Percentiles rank a stretch among this genome's conserved stretches.
These are phyloP conservation scores for Penicillium steckii DNA, from an alignment of 495 filamentous ascomycete genomes.

Conservation along the genomic window DNA sequence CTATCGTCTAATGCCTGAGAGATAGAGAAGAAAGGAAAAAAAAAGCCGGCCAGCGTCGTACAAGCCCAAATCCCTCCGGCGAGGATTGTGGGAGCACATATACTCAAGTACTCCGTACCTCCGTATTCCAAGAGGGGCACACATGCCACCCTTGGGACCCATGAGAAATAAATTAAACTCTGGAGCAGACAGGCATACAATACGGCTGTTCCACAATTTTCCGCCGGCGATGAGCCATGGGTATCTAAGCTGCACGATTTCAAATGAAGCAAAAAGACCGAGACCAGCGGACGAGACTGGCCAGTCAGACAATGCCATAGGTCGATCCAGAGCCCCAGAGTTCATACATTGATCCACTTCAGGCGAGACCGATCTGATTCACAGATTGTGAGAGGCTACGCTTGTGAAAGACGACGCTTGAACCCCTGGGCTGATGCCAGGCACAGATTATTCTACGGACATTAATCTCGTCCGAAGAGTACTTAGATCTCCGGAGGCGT, in stretches of 20 bases:
- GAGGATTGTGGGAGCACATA: constrained; percentile 4
- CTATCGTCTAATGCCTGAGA: neutral
- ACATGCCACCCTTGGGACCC: neutral
- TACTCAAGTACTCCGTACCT: constrained; percentile 1
- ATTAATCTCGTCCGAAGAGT: neutral
- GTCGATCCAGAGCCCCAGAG: constrained; percentile 28
- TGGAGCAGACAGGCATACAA: neutral
- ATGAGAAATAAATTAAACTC: constrained; percentile 9
- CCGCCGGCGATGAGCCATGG: constrained; percentile 12
- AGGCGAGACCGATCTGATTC: constrained; percentile 13
- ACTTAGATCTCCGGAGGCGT: neutral
- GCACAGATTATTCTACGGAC: neutral
- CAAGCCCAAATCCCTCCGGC: too few species aligned
- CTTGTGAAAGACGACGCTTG: constrained; percentile 2
- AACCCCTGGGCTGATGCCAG: constrained; percentile 2
- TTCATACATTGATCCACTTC: constrained; percentile 24
- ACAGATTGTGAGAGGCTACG: constrained; percentile 10
- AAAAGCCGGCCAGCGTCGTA: neutral
- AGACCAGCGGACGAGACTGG: constrained; percentile 11
- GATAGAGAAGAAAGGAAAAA: constrained; percentile 2
- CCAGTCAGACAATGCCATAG: constrained; percentile 14
- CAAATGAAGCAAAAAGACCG: constrained; percentile 26
- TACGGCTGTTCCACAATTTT: neutral
- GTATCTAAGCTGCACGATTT: constrained; percentile 6
- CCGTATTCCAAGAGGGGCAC: neutral